Conservation (phyloP, 305 asterid genomes). For the Solanum aculeatissimum region DNA sequence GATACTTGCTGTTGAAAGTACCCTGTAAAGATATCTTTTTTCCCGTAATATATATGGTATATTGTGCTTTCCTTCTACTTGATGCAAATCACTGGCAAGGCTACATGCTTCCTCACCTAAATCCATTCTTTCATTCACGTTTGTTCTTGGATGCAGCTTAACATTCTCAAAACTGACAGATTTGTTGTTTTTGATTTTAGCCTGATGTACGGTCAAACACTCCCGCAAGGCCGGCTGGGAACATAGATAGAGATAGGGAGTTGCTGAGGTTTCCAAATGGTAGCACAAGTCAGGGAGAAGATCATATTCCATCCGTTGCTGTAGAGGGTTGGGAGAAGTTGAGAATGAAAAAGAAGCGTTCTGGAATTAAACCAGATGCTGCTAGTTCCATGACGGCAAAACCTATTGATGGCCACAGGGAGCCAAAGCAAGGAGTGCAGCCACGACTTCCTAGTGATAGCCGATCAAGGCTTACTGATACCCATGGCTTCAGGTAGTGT, state of each 20-base stretch:
- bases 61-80: not conserved
- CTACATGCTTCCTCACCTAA: not conserved
- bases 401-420: slow-evolving; percentile 60
- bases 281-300: slow-evolving; percentile 52
- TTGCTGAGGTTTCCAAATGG: slow-evolving; percentile 41
- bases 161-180: slow-evolving; percentile 3
- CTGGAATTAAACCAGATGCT: slow-evolving; percentile 69
- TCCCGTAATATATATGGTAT: not conserved
- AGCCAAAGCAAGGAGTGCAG: slow-evolving; percentile 64
- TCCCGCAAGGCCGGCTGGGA: slow-evolving; percentile 48
- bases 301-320: slow-evolving; percentile 38
- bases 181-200: slow-evolving; percentile 25
- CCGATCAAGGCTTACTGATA: slow-evolving; percentile 57
- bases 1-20: not conserved
- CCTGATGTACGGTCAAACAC: slow-evolving; percentile 51
- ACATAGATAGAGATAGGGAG: slow-evolving; percentile 66
- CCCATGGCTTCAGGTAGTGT: slow-evolving; percentile 68
- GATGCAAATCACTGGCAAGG: not conserved
- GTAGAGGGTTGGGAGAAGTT: slow-evolving; percentile 93
- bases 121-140: not conserved
- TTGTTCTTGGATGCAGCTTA: not conserved
- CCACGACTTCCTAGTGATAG: slow-evolving; percentile 52
- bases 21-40: not conserved
- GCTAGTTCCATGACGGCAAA: slow-evolving; percentile 37
- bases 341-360: slow-evolving; percentile 90